phyloP scores from a whole-genome alignment of 139 green algal genomes.

The Gonium pectorale region DNA sequence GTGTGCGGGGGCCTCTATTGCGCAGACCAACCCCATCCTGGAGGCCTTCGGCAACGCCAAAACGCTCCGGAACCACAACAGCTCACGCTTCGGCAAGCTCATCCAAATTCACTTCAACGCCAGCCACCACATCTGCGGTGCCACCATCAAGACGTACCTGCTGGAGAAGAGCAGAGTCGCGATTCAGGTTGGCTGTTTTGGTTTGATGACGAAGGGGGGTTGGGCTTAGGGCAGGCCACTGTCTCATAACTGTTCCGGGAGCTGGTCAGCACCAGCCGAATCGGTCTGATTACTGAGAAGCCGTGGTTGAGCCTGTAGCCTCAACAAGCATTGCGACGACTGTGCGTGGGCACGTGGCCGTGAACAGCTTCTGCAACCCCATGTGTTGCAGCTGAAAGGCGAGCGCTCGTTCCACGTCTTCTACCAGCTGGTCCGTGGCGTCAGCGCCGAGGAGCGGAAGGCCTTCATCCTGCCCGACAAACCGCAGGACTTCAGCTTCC shows the following conservation, averaged over 20 bases:
- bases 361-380: no score
- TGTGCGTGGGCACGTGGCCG: no score
- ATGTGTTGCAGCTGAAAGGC: slow-evolving; percentile 60
- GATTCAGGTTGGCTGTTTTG: no score
- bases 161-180: slow-evolving; percentile 83
- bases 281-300: no score
- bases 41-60: slow-evolving; percentile 98
- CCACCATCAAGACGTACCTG: slow-evolving; percentile 91
- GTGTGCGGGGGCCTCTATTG: no score
- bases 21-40: slow-evolving; percentile 92
- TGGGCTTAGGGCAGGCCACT: background rate
- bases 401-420: slow-evolving; percentile 98
- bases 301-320: no score
- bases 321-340: no score
- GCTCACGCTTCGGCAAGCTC: slow-evolving; percentile 93
- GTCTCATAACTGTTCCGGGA: no score
- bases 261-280: no score
- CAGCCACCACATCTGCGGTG: slow-evolving; percentile 77
- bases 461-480: slow-evolving; percentile 52
- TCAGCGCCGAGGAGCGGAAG: slow-evolving; percentile 60
- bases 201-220: no score
- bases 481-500: slow-evolving; percentile 68
- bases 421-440: slow-evolving; percentile 91
- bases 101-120: slow-evolving; percentile 90
- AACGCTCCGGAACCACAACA: slow-evolving; percentile 96